Evolutionary conservation across 1,284 basidiomycete genomes (phyloP), one percentile per base, ranked within the genome.

Genomic region (Retiboletus flavoniger): DNA sequence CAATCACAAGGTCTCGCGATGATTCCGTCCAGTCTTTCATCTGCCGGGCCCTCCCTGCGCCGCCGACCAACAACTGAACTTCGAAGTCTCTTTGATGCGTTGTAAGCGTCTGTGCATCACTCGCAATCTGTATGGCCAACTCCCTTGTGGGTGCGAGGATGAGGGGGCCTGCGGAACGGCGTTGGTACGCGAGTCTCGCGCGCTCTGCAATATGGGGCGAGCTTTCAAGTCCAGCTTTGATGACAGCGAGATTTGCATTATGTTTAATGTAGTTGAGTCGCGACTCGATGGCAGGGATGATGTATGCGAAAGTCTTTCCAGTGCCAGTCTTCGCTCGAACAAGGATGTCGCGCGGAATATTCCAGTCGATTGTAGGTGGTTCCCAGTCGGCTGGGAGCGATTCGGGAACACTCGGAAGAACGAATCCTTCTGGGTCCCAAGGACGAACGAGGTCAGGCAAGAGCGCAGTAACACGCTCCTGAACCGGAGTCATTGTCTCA

Each of bases 131-230:
- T 2, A 88, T 89, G 1, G 96, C 96, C 48, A 97, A 78, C 69
- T 99, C 96, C 56, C 97, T 85, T 0, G 96, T 99, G 3, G 97
- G 96, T 35, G 88, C 93, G 68, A 99, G 85, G 67, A 99, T 82
- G 17, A 99, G 80, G 0, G 89, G 78, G 7, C 95, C 94, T 41
- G 86, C 85, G 26, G 79, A 74, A 10, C 71, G 63, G 19, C 74
- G 73, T 2, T 78, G 72, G 62, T 78, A 80, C 3, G 62, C 58
- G 14, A 73, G 68, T 34, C 62, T 63, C 3, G 75, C 76, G 5
- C 65, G 64, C 3, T 52, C 60, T 40, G 70, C 69, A 1, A 78
- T 50, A 0, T 59, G 46, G 9, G 60, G 59, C 49, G 79, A 78
- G 0, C 60, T 56, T 5, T 54, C 58, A 19, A 75, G 62, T 10